Percentiles rank a stretch among this genome's conserved stretches.
phyloP scores from a whole-genome alignment of 1,284 basidiomycete species.

The Tylopilus sp. region DNA sequence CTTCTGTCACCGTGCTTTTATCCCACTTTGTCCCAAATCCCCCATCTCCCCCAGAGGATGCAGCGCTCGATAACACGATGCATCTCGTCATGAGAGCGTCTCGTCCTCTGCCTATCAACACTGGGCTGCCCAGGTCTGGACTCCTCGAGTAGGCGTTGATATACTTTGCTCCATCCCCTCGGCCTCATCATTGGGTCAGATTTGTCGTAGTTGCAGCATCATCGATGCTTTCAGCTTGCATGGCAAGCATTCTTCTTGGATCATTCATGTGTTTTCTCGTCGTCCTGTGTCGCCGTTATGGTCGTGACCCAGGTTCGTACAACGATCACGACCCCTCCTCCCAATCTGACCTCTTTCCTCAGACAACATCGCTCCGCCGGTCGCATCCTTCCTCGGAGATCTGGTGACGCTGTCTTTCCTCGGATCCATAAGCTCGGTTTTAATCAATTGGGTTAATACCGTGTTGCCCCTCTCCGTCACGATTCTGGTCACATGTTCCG shows the following conservation, averaged over 20 bases:
- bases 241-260: slow-evolving; percentile 80
- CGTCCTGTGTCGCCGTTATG: slow-evolving; percentile 70
- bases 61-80: slow-evolving; percentile 9
- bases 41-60: slow-evolving; percentile 13
- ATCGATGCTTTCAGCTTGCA: slow-evolving; percentile 82
- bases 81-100: slow-evolving; percentile 26
- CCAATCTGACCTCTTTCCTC: slow-evolving; percentile 1
- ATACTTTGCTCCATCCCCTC: not conserved
- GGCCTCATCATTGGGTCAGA: slow-evolving; percentile 37
- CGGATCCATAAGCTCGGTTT: slow-evolving; percentile 58
- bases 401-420: slow-evolving; percentile 84
- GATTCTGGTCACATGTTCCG: slow-evolving; percentile 53
- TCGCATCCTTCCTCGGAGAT: slow-evolving; percentile 92
- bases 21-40: slow-evolving; percentile 57
- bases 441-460: slow-evolving; percentile 65
- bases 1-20: slow-evolving; percentile 73
- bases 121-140: slow-evolving; percentile 41
- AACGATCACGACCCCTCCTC: not conserved
- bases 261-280: slow-evolving; percentile 91
- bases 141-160: slow-evolving; percentile 47
- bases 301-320: slow-evolving; percentile 77
- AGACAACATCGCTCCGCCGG: slow-evolving; percentile 95
- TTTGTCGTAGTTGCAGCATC: slow-evolving; percentile 86
- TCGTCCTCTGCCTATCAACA: slow-evolving; percentile 29
- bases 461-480: slow-evolving; percentile 63